Base-by-base conservation (phyloP, 805 yeast genomes). In the Phaffomyces opuntiae region DNA sequence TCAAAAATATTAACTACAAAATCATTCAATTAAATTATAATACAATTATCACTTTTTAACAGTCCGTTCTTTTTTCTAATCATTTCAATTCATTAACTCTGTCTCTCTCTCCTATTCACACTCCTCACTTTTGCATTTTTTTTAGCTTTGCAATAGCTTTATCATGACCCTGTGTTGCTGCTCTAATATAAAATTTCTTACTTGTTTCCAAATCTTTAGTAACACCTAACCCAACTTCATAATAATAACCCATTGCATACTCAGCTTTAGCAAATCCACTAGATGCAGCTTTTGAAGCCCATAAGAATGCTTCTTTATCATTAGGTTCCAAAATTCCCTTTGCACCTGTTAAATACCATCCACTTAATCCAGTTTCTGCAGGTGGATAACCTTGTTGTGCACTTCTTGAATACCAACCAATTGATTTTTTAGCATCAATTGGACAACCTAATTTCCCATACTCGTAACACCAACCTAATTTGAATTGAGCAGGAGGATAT, bases 261-360 rank as follows among this genome's bases (percentile, higher is more conserved):
- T 81, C 80, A 3, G 86, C 87, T 49, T 80, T 76, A 1, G 75
- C 67, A 44, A 78, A 68, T 24, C 81, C 82, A 25, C 72, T 73
- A 45, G 77, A 78, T 0, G 86, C 67, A n/a, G 84, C 82, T 46
- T 74, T 73, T 8, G 68, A 56, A 5, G 87, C 84, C 81, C 87
- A 84, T 16, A 75, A 60, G 51, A 76, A 81, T 1, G 89, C 87
- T 65, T 82, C 83, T 39, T 69, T 70, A 51, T 77, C 83, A 60
- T 80, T 80, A 8, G 74, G 72, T 38, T 66, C 64, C 38, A 84
- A 60, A 1, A 77, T 65, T 2, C 72, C 77, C 13, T 70, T 69
- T 0, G 78, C 79, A 2, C 95, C 95, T 0, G 88, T 80, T 12
- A 84, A 70, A 53, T 81, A 78, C 90, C 91, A 84, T 40, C 89